Evolutionary conservation across 2,329 filamentous ascomycete species (phyloP).

Genomic region (Paradendryphiella salina): DNA sequence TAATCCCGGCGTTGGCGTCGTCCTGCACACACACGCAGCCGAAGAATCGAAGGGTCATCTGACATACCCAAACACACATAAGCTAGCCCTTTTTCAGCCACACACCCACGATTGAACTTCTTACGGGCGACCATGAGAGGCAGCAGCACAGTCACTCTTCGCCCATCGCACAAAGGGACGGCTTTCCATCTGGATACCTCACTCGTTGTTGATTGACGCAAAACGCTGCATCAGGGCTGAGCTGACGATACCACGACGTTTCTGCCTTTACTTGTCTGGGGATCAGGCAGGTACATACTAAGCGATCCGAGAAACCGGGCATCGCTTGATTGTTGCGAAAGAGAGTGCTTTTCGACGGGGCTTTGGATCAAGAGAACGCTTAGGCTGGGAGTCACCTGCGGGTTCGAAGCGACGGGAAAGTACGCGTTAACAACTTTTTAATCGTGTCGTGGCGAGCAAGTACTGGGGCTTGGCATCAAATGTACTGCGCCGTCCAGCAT

Average conservation of each 20-base stretch:
- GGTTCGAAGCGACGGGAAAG: background rate
- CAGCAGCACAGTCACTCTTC: constrained; percentile 19
- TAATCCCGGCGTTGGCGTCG: background rate
- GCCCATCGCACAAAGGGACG: constrained; percentile 8
- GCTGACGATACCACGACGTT: constrained; percentile 22
- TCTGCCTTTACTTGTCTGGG: constrained; percentile 28
- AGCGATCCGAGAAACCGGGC: constrained; percentile 6
- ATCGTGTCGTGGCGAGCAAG: constrained; percentile 12
- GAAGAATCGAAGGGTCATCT: constrained; percentile 27
- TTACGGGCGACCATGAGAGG: constrained; percentile 23
- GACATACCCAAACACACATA: constrained; percentile 16
- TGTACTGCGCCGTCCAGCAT: constrained; percentile 20
- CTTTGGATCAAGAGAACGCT: background rate
- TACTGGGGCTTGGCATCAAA: constrained; percentile 22
- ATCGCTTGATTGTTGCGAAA: constrained; percentile 7
- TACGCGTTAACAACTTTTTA: background rate
- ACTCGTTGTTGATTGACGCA: constrained; percentile 16
- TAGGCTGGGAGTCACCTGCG: background rate
- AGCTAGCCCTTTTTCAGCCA: constrained; percentile 24
- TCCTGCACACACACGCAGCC: constrained; percentile 1
- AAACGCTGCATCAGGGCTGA: constrained; percentile 10
- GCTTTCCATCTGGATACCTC: background rate
- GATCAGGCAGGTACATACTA: constrained; percentile 24
- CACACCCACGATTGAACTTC: constrained; percentile 23
- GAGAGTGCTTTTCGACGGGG: constrained; percentile 2